Percentiles rank a stretch among this genome's conserved stretches.
Evolutionary conservation across 2,329 filamentous ascomycete species (phyloP).

Genomic region (Calonectria leucothoes): DNA sequence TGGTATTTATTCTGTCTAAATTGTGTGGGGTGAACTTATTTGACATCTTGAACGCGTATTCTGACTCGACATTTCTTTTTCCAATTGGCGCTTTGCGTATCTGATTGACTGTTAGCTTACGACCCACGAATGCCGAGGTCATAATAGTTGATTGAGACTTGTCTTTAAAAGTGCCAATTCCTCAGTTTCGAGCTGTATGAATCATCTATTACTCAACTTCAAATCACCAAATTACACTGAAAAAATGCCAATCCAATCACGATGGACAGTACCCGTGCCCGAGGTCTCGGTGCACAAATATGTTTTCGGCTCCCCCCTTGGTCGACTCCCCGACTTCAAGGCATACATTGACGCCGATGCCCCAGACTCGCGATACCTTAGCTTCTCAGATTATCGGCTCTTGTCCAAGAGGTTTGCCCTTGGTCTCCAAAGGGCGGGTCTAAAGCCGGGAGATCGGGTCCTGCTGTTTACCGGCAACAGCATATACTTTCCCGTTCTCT

Average conservation of each 20-base stretch:
- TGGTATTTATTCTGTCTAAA: neutral
- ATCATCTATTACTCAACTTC: neutral
- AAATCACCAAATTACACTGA: neutral
- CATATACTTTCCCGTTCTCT: constrained; percentile 76
- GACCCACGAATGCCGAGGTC: neutral
- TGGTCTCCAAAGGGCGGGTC: constrained; percentile 72
- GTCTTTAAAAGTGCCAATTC: neutral
- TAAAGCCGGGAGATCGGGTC: constrained; percentile 75
- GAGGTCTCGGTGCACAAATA: constrained; percentile 63
- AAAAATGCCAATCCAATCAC: constrained; percentile 59
- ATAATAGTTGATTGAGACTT: neutral
- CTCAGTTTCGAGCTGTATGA: neutral
- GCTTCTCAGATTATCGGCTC: constrained; percentile 71
- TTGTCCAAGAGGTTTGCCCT: constrained; percentile 79
- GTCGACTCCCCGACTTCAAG: constrained; percentile 53
- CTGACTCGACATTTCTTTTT: neutral
- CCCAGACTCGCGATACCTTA: constrained; percentile 75
- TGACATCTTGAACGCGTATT: neutral
- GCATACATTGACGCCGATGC: constrained; percentile 72
- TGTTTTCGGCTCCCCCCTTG: constrained; percentile 62
- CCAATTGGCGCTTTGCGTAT: neutral
- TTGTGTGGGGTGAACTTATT: neutral
- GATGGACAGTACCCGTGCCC: constrained; percentile 57
- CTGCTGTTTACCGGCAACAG: constrained; percentile 80
- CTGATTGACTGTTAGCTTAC: neutral